Base-by-base conservation (phyloP, 2,329 filamentous ascomycete genomes). In the Cordyceps farinosa region DNA sequence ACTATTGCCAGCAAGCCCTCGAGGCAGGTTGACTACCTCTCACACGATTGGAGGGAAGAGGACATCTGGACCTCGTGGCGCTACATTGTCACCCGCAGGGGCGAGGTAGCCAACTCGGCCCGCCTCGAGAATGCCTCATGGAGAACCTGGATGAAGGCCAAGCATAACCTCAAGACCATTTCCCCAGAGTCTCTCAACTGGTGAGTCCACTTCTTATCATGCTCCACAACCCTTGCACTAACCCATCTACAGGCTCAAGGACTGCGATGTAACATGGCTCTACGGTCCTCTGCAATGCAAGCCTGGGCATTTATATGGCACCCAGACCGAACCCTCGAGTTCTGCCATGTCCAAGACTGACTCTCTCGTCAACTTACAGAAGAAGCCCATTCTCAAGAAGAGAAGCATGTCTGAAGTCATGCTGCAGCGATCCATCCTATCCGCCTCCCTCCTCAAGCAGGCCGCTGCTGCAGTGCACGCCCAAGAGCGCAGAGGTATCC, bases 1-100 rank as follows among this genome's bases (percentile, higher is more conserved):
- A 89, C 89, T 11, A 82, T 96, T 44, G 85, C 87, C 66, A 82
- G 82, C 40, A 86, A 90, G 70, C 92, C 92, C 1, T 92, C 92
- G 52, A 84, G 92, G 67, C 92, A 97, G 76, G 93, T 97, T n/a
- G 93, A 97, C 77, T 97, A 97, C 73, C 84, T 97, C 53, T 96
- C 93, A 22, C 91, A 98, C 72, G 87, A 94, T 66, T 97, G 94
- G 91, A 87, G 85, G 66, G 92, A 97, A 76, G 93, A 98, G 75
- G 94, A 99, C 76, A 96, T 98, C 32, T 98, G 93, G 93, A 89
- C 91, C 6, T 97, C 94, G 1, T 98, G 95, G 95, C 88, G 92
- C 72, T 95, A 96, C 73, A 91, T 98, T 69, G 87, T 93, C 17
- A 88, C 90, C 34, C 90, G 91, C 70, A 84, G 89, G 69, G 87